Evolutionary conservation across 768 basidiomycete genomes (phyloP), one percentile per base, ranked within the genome.

Genomic region (Russula griseocarnosa): DNA sequence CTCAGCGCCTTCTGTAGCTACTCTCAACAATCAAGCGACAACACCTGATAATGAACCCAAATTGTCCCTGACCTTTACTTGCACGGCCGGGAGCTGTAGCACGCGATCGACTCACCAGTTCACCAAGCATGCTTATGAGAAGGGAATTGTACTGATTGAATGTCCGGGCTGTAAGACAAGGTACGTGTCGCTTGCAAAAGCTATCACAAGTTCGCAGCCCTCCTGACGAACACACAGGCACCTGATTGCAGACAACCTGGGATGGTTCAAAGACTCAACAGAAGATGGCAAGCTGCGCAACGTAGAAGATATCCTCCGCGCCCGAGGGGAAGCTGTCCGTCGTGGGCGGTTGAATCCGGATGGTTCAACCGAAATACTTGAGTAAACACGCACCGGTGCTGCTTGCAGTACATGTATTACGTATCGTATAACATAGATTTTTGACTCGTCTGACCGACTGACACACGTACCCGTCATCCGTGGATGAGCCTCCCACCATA

Each of bases 81-180:
- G 94, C 74, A 91, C 91, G 1, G 94, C 85, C 5, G 70, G 79
- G 6, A 79, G 79, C 1, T 98, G 95, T 69, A 80, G 80, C 11
- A 82, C 83, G 65, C 86, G 96, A 3, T 95, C 92, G 10, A 86
- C 91, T 6, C 95, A 98, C 70, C 82, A 90, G 65, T 98, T 98
- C 73, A 82, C 91, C 7, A 88, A 85, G 72, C 82, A 85, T 51
- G 83, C 92, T 22, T 99, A 99, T 74, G 83, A 89, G 72, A 83
- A 81, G 51, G 96, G 96, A 0, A 86, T 98, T 57, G 95, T 98
- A 3, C 78, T 99, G 30, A 83, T 97, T 1, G 83, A 94, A 72
- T 99, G 96, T 76, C 94, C 95, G 1, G 83, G 82, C 16, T 99
- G 96, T 73, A 85, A 89, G 70, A 92, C 90, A 70, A 78, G 95